Percentiles rank a stretch among this genome's conserved stretches.
Evolutionary conservation across 1,284 basidiomycete genomes (phyloP).

Genomic region (Meira nashicola): DNA sequence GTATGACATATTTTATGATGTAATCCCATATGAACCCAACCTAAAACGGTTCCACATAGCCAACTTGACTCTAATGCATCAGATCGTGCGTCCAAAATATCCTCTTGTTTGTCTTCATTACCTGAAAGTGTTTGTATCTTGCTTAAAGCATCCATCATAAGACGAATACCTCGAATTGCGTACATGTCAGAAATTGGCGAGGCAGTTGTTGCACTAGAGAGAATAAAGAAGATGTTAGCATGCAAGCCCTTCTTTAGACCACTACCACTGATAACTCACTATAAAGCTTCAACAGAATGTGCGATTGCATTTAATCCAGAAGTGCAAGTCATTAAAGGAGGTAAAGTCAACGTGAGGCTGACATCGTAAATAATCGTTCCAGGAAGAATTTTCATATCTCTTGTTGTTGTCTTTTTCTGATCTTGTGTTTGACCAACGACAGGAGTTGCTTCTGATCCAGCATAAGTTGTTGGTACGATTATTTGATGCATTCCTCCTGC

Average conservation of each 20-base stretch:
- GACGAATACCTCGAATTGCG: slow-evolving; percentile 55
- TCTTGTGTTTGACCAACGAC: slow-evolving; percentile 58
- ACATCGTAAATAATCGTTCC: slow-evolving; percentile 58
- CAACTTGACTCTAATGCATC: slow-evolving; percentile 57
- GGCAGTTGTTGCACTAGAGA: slow-evolving; percentile 54
- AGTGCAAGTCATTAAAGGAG: slow-evolving; percentile 55
- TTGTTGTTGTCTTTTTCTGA: slow-evolving; percentile 56
- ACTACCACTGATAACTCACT: slow-evolving; percentile 7
- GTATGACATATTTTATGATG: slow-evolving; percentile 59
- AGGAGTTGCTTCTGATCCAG: slow-evolving; percentile 57
- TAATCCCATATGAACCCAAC: slow-evolving; percentile 56
- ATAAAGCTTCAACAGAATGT: slow-evolving; percentile 47
- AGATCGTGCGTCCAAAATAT: slow-evolving; percentile 54
- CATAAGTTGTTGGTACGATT: slow-evolving; percentile 58
- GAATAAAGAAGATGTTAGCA: slow-evolving; percentile 50
- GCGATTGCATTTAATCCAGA: slow-evolving; percentile 58
- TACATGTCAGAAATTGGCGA: slow-evolving; percentile 57
- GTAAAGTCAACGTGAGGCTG: slow-evolving; percentile 56
- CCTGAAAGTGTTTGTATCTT: slow-evolving; percentile 53
- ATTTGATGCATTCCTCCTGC: slow-evolving; percentile 56
- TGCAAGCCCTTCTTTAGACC: background rate
- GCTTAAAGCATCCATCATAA: slow-evolving; percentile 38
- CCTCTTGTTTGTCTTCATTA: slow-evolving; percentile 50
- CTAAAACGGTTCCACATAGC: slow-evolving; percentile 56
- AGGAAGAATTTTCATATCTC: slow-evolving; percentile 55